Evolutionary conservation across 352 stramenopile genomes (phyloP).

Genomic region (Aphanomyces stellatus): DNA sequence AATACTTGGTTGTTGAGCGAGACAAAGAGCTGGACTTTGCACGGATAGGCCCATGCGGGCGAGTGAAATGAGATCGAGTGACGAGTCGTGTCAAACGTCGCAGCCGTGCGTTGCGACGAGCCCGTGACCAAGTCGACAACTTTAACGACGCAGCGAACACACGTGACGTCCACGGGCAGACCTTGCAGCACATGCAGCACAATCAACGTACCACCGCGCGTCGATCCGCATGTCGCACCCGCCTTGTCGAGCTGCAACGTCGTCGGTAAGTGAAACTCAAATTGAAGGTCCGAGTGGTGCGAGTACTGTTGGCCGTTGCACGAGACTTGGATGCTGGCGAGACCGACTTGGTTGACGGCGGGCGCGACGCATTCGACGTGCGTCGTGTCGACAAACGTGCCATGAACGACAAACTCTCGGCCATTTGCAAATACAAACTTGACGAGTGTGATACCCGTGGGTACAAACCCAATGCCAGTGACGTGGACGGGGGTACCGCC

Average conservation of each 20-base stretch:
- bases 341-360: not conserved
- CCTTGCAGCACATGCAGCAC: not conserved
- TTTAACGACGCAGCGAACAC: not conserved
- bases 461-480: constrained; percentile 3
- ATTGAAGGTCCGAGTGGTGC: not conserved
- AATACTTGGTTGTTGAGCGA: constrained; percentile 14
- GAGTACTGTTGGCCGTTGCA: constrained; percentile 20
- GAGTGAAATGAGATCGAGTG: not conserved
- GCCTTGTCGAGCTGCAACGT: not conserved
- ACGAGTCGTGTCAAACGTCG: not conserved
- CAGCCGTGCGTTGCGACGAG: not conserved
- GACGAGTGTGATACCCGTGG: not conserved
- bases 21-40: not conserved
- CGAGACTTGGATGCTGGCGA: constrained; percentile 5
- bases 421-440: not conserved
- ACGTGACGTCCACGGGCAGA: not conserved
- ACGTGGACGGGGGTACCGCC: constrained; percentile 10
- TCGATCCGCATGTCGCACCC: not conserved
- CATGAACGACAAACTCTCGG: constrained; percentile 10
- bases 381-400: not conserved
- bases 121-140: not conserved
- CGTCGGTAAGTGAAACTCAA: constrained; percentile 7
- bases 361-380: constrained; percentile 7
- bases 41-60: constrained; percentile 1
- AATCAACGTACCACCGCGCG: constrained; percentile 13